A percentile compares a stretch with the other conserved stretches of the same genome.
phyloP scores from a whole-genome alignment of 2,329 filamentous ascomycete genomes.

The Colletotrichum cereale region DNA sequence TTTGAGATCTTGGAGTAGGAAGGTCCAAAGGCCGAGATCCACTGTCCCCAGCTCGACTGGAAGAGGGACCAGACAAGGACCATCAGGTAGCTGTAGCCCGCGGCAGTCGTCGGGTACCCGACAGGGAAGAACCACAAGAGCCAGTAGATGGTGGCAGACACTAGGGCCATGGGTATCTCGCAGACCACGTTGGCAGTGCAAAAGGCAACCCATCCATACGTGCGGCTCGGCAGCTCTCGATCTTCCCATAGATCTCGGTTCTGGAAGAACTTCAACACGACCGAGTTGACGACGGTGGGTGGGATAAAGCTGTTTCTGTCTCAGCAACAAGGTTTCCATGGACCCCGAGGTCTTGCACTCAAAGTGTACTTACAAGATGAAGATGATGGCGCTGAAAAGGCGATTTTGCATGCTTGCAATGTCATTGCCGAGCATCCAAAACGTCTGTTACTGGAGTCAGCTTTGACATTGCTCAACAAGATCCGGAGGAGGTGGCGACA shows the following conservation, averaged over 20 bases:
- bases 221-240: constrained; percentile 78
- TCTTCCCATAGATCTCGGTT: constrained; percentile 81
- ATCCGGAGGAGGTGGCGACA: neutral
- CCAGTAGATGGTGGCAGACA: constrained; percentile 77
- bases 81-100: constrained; percentile 85
- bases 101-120: constrained; percentile 75
- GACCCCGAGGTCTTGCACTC: neutral
- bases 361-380: constrained; percentile 61
- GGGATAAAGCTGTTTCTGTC: constrained; percentile 64
- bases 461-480: neutral
- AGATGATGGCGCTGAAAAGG: constrained; percentile 77
- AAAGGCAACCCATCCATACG: constrained; percentile 84
- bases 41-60: constrained; percentile 82
- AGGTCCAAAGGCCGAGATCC: constrained; percentile 86
- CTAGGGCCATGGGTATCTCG: constrained; percentile 78
- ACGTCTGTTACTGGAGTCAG: constrained; percentile 64
- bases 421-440: constrained; percentile 75
- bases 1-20: constrained; percentile 84
- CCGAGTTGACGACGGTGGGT: constrained; percentile 78
- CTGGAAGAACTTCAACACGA: constrained; percentile 82
- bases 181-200: constrained; percentile 78
- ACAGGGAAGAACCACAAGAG: constrained; percentile 82
- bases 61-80: constrained; percentile 83
- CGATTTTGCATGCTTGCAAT: constrained; percentile 80
- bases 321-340: neutral